Evolutionary conservation across 2,329 filamentous ascomycete genomes (phyloP).

Genomic region (Dendryphion nanum): DNA sequence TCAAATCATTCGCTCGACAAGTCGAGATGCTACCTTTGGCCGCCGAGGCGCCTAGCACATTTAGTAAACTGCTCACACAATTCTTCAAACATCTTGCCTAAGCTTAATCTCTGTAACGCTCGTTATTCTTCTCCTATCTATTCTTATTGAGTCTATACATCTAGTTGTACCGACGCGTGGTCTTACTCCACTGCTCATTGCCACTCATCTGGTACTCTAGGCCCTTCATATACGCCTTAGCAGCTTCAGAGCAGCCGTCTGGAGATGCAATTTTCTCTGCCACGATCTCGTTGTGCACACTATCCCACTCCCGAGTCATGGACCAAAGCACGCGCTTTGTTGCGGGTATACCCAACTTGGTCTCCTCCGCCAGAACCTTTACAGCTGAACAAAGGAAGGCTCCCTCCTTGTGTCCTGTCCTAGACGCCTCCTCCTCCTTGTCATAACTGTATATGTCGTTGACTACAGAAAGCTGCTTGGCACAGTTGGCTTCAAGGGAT

Average conservation of each 20-base stretch:
- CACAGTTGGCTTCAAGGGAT: constrained; percentile 34
- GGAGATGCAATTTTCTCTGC: constrained; percentile 1
- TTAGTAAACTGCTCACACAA: too few species aligned
- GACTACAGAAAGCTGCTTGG: constrained; percentile 41
- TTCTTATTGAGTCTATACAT: too few species aligned
- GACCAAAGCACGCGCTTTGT: constrained; percentile 30
- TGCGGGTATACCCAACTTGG: constrained; percentile 15
- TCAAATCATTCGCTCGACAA: too few species aligned
- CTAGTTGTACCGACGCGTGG: constrained; percentile 15
- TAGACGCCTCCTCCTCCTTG: constrained; percentile 33
- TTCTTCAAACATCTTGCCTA: too few species aligned
- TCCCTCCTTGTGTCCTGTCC: constrained; percentile 22
- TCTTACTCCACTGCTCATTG: constrained; percentile 34
- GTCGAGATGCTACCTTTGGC: too few species aligned
- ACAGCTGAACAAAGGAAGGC: constrained; percentile 33
- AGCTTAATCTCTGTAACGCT: too few species aligned
- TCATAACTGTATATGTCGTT: constrained; percentile 46
- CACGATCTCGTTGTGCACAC: constrained; percentile 8
- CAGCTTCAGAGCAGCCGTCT: background rate
- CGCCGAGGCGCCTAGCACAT: too few species aligned
- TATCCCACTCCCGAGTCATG: constrained; percentile 37
- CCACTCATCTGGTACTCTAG: constrained; percentile 37
- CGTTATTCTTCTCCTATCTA: too few species aligned
- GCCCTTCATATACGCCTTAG: constrained; percentile 28
- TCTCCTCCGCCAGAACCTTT: constrained; percentile 24